A percentile compares a stretch with the other conserved stretches of the same genome.
phyloP scores from a whole-genome alignment of 768 basidiomycete species.

The Mycena maculata region DNA sequence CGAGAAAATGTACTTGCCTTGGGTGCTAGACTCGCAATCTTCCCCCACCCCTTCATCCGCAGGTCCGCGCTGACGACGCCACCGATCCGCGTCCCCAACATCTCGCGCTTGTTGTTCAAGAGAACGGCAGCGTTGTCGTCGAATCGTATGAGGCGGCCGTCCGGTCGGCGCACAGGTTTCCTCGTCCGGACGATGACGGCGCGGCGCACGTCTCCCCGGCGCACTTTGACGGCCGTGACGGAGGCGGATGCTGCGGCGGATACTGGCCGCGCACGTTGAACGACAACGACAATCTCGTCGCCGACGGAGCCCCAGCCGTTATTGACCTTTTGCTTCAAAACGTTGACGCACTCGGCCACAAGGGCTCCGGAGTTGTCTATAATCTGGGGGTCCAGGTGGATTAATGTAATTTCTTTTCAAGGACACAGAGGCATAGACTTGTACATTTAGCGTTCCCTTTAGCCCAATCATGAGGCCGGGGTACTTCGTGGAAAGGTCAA shows the following conservation, averaged over 20 bases:
- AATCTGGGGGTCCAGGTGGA: conserved; percentile 72
- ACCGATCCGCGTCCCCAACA: conserved; percentile 94
- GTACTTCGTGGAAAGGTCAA: too few species aligned
- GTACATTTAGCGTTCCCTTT: conserved; percentile 89
- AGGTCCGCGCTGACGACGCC: conserved; percentile 94
- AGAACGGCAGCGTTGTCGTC: conserved; percentile 97
- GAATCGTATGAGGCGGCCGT: conserved; percentile 89
- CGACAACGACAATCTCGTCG: conserved; percentile 96
- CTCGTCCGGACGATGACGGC: conserved; percentile 96
- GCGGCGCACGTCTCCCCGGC: conserved; percentile 93
- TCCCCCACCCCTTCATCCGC: conserved; percentile 93
- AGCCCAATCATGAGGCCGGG: conserved; percentile 99
- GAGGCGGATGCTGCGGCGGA: conserved; percentile 73
- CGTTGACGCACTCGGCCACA: conserved; percentile 95
- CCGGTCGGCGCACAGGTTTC: conserved; percentile 86
- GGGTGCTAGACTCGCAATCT: conserved; percentile 91
- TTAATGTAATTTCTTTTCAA: conserved; percentile 9
- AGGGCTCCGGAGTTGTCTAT: conserved; percentile 98
- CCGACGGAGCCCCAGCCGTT: conserved; percentile 94
- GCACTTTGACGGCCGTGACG: conserved; percentile 88
- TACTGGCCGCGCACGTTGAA: conserved; percentile 90
- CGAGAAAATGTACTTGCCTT: conserved; percentile 65
- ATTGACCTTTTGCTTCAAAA: conserved; percentile 95
- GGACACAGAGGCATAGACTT: conserved; percentile 43
- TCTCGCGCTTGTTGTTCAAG: conserved; percentile 94